phyloP scores from a whole-genome alignment of 495 filamentous ascomycete species.

The Bombardia bombarda region DNA sequence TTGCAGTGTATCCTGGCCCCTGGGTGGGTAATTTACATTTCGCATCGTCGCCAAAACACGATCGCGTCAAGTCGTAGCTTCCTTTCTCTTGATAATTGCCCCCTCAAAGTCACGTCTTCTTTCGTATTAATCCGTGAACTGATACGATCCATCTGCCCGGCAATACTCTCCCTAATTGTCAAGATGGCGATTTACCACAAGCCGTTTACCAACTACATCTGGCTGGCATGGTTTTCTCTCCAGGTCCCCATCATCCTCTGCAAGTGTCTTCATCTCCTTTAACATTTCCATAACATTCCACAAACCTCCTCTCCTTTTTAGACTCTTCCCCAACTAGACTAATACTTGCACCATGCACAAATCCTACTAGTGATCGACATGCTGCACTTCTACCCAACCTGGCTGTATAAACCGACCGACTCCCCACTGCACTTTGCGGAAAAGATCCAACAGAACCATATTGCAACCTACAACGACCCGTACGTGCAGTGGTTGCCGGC shows the following conservation, averaged over 20 bases:
- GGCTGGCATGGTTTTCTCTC: conserved; percentile 62
- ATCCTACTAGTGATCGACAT: conserved; percentile 64
- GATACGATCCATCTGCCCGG: no score
- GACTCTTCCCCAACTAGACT: no score
- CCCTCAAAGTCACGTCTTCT: no score
- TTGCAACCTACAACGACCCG: conserved; percentile 63
- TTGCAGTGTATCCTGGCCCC: no score
- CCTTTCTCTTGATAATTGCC: no score
- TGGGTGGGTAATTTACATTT: no score
- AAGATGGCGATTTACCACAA: conserved; percentile 26
- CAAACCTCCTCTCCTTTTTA: not conserved
- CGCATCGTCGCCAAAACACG: no score
- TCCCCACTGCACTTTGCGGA: conserved; percentile 39
- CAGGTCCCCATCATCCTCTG: conserved; percentile 62
- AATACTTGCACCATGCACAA: no score
- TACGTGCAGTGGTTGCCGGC: conserved; percentile 58
- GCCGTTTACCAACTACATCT: conserved; percentile 42
- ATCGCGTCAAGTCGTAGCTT: no score
- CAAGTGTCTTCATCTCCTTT: conserved; percentile 30
- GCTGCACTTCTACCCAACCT: conserved; percentile 53
- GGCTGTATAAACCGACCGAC: conserved; percentile 35
- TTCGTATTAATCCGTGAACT: no score
- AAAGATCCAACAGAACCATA: conserved; percentile 52
- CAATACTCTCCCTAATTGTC: not conserved
- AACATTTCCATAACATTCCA: no score